A percentile compares a stretch with the other conserved stretches of the same genome.
Evolutionary conservation across 1,284 basidiomycete species (phyloP).

Genomic region (Vanrija sp.): DNA sequence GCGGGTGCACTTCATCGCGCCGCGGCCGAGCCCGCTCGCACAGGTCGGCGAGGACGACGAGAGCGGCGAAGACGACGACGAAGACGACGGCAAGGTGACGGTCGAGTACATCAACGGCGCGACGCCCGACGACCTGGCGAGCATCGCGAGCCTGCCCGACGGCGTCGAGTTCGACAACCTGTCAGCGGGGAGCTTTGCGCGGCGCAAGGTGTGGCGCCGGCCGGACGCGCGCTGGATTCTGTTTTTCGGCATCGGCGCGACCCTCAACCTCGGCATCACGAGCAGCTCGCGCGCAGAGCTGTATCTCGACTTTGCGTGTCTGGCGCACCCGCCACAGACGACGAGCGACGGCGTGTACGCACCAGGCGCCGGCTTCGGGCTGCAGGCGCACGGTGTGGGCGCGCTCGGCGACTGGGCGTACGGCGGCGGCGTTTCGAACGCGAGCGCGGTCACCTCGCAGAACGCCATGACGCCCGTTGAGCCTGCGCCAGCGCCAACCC

Average conservation of each 20-base stretch:
- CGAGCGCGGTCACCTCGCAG: background rate
- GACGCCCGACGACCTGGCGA: background rate
- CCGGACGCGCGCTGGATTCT: constrained; percentile 41
- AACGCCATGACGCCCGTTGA: background rate
- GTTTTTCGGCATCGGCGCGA: constrained; percentile 36
- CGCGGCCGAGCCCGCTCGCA: background rate
- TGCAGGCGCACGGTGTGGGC: background rate
- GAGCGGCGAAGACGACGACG: constrained; percentile 8
- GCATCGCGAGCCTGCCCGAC: constrained; percentile 3
- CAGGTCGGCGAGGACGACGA: background rate
- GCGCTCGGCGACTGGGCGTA: too few relatives aligned
- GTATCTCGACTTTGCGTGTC: constrained; percentile 45
- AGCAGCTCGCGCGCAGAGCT: constrained; percentile 41
- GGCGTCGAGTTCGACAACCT: constrained; percentile 27
- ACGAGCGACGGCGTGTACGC: constrained; percentile 7
- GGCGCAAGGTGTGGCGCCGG: constrained; percentile 38
- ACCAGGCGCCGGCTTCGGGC: too few relatives aligned
- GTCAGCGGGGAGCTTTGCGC: constrained; percentile 25
- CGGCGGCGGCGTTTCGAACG: too few relatives aligned
- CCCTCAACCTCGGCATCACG: constrained; percentile 39
- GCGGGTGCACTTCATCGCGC: background rate
- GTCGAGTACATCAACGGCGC: background rate
- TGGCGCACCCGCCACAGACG: constrained; percentile 41
- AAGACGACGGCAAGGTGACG: background rate
- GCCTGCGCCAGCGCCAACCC: background rate